These are phyloP conservation scores for Exophiala dermatitidis DNA, from an alignment of 2,329 filamentous ascomycete genomes.

Conservation along the genomic window DNA sequence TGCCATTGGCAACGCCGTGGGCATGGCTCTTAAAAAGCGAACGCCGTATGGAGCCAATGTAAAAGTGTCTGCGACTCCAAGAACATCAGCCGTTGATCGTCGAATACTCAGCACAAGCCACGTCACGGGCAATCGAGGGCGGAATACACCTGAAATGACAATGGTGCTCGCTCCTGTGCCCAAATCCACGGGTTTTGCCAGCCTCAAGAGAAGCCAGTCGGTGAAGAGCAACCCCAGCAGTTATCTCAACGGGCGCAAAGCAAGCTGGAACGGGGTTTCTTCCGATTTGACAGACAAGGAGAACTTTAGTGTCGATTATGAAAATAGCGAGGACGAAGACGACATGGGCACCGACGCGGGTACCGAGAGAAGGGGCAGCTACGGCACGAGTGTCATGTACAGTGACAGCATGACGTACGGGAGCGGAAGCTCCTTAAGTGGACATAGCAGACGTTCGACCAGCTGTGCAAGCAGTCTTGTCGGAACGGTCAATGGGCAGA, in stretches of 20 bases:
- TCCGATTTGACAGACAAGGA: slow-evolving; percentile 48
- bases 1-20: slow-evolving; percentile 31
- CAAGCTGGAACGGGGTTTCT: slow-evolving; percentile 56
- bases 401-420: slow-evolving; percentile 38
- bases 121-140: slow-evolving; percentile 63
- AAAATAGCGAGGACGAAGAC: slow-evolving; percentile 34
- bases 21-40: slow-evolving; percentile 47
- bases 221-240: slow-evolving; percentile 55
- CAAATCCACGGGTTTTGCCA: slow-evolving; percentile 40
- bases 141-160: slow-evolving; percentile 39
- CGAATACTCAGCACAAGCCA: slow-evolving; percentile 87
- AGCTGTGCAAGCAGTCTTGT: slow-evolving; percentile 39
- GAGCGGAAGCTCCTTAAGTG: slow-evolving; percentile 36
- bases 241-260: slow-evolving; percentile 52
- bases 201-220: slow-evolving; percentile 70
- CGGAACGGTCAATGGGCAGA: slow-evolving; percentile 30
- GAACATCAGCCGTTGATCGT: slow-evolving; percentile 49
- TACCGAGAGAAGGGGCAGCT: slow-evolving; percentile 42
- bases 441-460: slow-evolving; percentile 27
- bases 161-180: slow-evolving; percentile 28
- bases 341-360: slow-evolving; percentile 42
- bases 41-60: slow-evolving; percentile 36
- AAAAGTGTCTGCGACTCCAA: slow-evolving; percentile 41
- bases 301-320: slow-evolving; percentile 55
- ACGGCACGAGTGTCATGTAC: slow-evolving; percentile 30